Evolutionary conservation across 1,284 basidiomycete genomes (phyloP), one percentile per base, ranked within the genome.

Genomic region (Fomitiporia mediterranea): DNA sequence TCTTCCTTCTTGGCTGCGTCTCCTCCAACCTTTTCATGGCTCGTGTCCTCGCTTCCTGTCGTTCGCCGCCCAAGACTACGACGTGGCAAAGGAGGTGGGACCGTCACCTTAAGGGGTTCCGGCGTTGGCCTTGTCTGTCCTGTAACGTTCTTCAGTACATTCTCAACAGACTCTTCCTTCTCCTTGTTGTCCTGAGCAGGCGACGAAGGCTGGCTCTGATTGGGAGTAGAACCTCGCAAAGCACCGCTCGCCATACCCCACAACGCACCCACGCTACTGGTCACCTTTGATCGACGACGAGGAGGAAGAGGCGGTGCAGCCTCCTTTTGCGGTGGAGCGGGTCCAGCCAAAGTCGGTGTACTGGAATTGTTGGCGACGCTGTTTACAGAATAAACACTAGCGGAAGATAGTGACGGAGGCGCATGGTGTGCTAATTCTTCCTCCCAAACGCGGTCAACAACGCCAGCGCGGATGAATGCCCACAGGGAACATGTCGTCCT

Each of bases 401-500:
- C 55, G 15, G 55, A 56, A 23, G 55, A 56, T 4, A 56, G n/a
- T 7, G 55, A 43, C 27, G 58, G 51, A 13, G 42, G 23, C 70
- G 68, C 42, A 67, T 70, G 64, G 60, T 70, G 38, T 70, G 53
- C 38, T 58, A 62, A n/a, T 59, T 88, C 89, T 62, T 94, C 92
- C 57, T 91, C 83, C 88, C 94, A 93, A 2, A 97, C 74, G 55
- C 85, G 86, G 59, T 92, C 89, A 28, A 96, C 77, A 56, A 97
- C 76, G 15, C 87, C 82, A 1, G 81, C 84, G 28, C 92, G 83
- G 38, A 97, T 81, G 67, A 92, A 97, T 19, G 89, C 84, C 92
- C 94, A 97, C 23, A 97, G 75, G 8, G 89, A 89, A 69, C 94
- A 96, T 17, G 93, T 92, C n/a, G 87, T 80, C 9, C 94, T 81